A percentile compares a stretch with the other conserved stretches of the same genome.
Evolutionary conservation across 352 stramenopile genomes (phyloP).

Genomic region (Halophytophthora polymorphica): DNA sequence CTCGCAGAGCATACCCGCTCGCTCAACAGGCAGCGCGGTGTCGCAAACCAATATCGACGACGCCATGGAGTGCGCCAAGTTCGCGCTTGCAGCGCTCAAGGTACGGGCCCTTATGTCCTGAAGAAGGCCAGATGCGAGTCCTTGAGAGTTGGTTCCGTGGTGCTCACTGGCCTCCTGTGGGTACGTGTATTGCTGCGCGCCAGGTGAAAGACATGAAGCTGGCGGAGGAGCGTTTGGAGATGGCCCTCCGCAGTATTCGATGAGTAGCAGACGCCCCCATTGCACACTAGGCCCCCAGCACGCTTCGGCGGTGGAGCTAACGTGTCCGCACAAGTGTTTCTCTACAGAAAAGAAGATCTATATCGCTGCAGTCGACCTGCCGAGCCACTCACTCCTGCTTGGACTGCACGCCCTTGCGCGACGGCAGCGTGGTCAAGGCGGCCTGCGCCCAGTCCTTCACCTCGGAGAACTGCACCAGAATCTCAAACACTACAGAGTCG

Average conservation of each 20-base stretch:
- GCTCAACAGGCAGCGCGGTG: conserved; percentile 32
- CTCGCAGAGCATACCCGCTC: conserved; percentile 18
- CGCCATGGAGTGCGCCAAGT: conserved; percentile 81
- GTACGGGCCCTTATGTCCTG: conserved; percentile 29
- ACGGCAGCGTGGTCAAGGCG: conserved; percentile 61
- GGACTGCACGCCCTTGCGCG: conserved; percentile 60
- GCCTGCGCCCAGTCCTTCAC: conserved; percentile 75
- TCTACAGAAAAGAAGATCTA: conserved; percentile 14
- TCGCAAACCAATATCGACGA: conserved; percentile 80
- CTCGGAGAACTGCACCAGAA: conserved; percentile 67
- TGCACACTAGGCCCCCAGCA: too few species aligned
- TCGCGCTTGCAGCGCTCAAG: conserved; percentile 78
- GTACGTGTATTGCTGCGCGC: not conserved
- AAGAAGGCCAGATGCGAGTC: too few species aligned
- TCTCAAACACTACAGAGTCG: conserved; percentile 81
- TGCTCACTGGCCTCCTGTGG: too few species aligned
- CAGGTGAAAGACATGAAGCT: conserved; percentile 84
- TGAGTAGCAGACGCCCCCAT: conserved; percentile 32
- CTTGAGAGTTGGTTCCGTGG: too few species aligned
- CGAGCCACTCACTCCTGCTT: conserved; percentile 36
- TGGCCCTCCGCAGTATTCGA: conserved; percentile 66
- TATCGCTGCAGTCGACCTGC: too few species aligned
- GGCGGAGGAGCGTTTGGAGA: conserved; percentile 71
- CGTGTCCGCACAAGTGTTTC: too few species aligned
- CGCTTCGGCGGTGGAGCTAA: too few species aligned